Evolutionary conservation across 2,329 filamentous ascomycete genomes (phyloP).

Genomic region (Ustulina deusta): DNA sequence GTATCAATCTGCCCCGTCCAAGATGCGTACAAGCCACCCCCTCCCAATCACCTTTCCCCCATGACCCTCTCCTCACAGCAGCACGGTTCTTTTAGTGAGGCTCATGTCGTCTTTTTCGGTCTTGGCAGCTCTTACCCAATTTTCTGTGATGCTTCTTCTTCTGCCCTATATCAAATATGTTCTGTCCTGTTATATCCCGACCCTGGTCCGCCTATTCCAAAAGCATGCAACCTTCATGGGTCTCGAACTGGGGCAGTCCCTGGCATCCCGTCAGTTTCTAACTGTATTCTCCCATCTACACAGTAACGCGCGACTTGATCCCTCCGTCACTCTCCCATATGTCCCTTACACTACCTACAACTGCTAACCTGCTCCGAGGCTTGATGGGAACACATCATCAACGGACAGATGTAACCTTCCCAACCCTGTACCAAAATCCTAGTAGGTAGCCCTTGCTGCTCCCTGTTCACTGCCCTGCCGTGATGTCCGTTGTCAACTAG

Average conservation of each 20-base stretch:
- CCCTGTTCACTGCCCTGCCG: slow-evolving; percentile 47
- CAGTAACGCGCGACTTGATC: slow-evolving; percentile 38
- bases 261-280: slow-evolving; percentile 50
- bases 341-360: slow-evolving; percentile 48
- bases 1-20: slow-evolving; percentile 34
- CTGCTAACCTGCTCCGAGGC: slow-evolving; percentile 50
- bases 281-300: slow-evolving; percentile 48
- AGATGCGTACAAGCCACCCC: slow-evolving; percentile 52
- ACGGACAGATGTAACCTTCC: slow-evolving; percentile 57
- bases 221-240: slow-evolving; percentile 48
- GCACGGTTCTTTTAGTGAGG: slow-evolving; percentile 38
- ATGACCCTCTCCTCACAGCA: slow-evolving; percentile 26
- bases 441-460: slow-evolving; percentile 47
- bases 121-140: slow-evolving; percentile 33
- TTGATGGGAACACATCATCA: slow-evolving; percentile 55
- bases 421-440: slow-evolving; percentile 54
- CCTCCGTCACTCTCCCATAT: slow-evolving; percentile 49
- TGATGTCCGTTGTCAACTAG: slow-evolving; percentile 53
- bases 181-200: slow-evolving; percentile 49
- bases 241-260: slow-evolving; percentile 49
- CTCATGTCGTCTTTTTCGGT: slow-evolving; percentile 38
- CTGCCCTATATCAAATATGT: slow-evolving; percentile 49
- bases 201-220: slow-evolving; percentile 49
- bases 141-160: slow-evolving; percentile 43
- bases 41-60: slow-evolving; percentile 44